A percentile compares a stretch with the other conserved stretches of the same genome.
These are phyloP conservation scores for Auricularia auricula-judae DNA, from an alignment of 768 basidiomycete genomes.

Conservation along the genomic window DNA sequence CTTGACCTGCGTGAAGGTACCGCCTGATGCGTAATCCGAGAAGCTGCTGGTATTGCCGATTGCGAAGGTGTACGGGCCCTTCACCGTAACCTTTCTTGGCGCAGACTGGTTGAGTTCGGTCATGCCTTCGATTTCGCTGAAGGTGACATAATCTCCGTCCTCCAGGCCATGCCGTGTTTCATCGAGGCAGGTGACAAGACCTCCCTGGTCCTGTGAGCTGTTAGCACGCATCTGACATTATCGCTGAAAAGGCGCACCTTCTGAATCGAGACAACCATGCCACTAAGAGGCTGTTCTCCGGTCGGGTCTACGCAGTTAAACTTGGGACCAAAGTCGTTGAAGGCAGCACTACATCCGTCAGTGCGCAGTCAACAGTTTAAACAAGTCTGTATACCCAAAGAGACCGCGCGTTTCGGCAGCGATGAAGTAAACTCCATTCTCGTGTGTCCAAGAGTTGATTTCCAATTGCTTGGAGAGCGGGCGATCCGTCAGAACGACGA, in stretches of 20 bases:
- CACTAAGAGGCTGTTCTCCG: slow-evolving; percentile 90
- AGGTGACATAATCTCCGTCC: slow-evolving; percentile 96
- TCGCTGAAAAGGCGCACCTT: slow-evolving; percentile 36
- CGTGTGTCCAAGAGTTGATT: slow-evolving; percentile 92
- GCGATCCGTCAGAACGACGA: slow-evolving; percentile 77
- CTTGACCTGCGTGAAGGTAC: slow-evolving; percentile 96
- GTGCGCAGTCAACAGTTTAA: neutral
- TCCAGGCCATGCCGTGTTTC: slow-evolving; percentile 98
- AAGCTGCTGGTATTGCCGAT: slow-evolving; percentile 85
- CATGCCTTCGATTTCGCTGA: slow-evolving; percentile 94
- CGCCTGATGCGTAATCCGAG: slow-evolving; percentile 71
- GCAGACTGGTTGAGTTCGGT: slow-evolving; percentile 81
- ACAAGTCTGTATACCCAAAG: slow-evolving; percentile 58
- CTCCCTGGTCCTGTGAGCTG: slow-evolving; percentile 60
- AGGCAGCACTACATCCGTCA: slow-evolving; percentile 52
- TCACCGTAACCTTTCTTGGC: slow-evolving; percentile 84
- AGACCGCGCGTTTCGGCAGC: slow-evolving; percentile 85
- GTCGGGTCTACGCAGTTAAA: slow-evolving; percentile 94
- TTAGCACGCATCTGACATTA: neutral
- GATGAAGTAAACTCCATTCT: slow-evolving; percentile 83
- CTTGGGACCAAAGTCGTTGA: slow-evolving; percentile 93
- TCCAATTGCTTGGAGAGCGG: slow-evolving; percentile 76
- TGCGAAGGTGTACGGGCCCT: slow-evolving; percentile 94
- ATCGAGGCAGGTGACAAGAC: slow-evolving; percentile 91
- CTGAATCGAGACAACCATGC: slow-evolving; percentile 93